Base-by-base conservation (phyloP, 2,329 filamentous ascomycete species). In the Botrytis pseudocinerea region DNA sequence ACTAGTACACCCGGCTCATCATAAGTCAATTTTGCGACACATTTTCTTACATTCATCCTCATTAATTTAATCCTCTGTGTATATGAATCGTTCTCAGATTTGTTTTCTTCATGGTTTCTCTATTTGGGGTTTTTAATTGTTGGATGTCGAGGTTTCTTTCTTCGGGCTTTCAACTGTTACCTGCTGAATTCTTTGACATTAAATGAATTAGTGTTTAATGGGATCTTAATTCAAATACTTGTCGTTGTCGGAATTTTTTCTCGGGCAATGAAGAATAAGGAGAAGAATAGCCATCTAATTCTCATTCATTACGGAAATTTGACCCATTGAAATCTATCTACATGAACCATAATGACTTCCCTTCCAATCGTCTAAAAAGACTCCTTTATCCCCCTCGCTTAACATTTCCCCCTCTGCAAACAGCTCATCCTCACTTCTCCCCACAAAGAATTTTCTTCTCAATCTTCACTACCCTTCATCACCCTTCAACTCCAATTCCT, bases 11-110 rank as follows among this genome's bases (percentile, higher is more conserved):
- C n/a, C 12, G 48, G n/a, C 14, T 54, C 14, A 54, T 54, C n/a
- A 28, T 28, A 32, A 28, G n/a, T 28, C n/a, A 57, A 28, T 28
- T 57, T 32, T 28, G 14, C 14, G 6, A 16, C 0, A 57, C 1
- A 32, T 28, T 28, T 18, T 28, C n/a, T 28, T 9, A 28, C 8
- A n/a, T 9, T 18, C 8, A 18, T 0, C 3, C n/a, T 32, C 16
- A 18, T 18, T 28, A 9, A 3, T 54, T 5, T 3, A 16, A 46
- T n/a, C n/a, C 0, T 54, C 12, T n/a, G 1, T 54, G 0, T 0
- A 54, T 51, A n/a, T 12, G 12, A 54, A n/a, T 1, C 10, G 46
- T 51, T 25, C 22, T 5, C 22, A 48, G 38, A 38, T 9, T 38
- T 38, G 1, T 38, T 38, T 38, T 48, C 8, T 22, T 48, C 20